Conservation (phyloP, 2,329 filamentous ascomycete species). For the Sphaerulina musiva region DNA sequence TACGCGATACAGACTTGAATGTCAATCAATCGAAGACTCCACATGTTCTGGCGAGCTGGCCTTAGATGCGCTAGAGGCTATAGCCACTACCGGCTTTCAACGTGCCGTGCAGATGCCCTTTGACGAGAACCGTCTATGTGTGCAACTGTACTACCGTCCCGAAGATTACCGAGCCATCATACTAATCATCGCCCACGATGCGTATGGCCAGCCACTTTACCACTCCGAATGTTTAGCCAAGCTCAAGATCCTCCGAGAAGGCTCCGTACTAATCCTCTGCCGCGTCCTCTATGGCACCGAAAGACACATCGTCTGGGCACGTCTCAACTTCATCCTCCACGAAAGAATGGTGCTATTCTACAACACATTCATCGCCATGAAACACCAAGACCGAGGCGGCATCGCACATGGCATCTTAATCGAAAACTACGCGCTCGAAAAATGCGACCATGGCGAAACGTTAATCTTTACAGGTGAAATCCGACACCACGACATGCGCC, state of each 20-base stretch:
- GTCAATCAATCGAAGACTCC: constrained; percentile 19
- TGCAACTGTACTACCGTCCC: constrained; percentile 42
- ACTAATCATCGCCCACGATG: constrained; percentile 44
- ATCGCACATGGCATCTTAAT: constrained; percentile 35
- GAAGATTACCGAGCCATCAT: constrained; percentile 49
- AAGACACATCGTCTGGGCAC: constrained; percentile 44
- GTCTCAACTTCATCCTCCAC: constrained; percentile 49
- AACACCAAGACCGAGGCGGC: constrained; percentile 46
- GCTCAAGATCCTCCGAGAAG: constrained; percentile 38
- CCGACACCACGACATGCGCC: constrained; percentile 46
- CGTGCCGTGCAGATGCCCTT: constrained; percentile 42
- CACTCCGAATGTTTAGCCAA: constrained; percentile 49
- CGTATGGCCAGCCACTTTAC: constrained; percentile 36
- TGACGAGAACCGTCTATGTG: constrained; percentile 39
- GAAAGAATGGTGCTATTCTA: constrained; percentile 55
- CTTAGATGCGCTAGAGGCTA: constrained; percentile 18
- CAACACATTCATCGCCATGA: constrained; percentile 52
- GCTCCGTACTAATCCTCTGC: constrained; percentile 36
- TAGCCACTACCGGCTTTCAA: constrained; percentile 36
- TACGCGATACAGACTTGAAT: constrained; percentile 33
- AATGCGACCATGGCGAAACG: constrained; percentile 34
- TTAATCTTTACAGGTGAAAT: constrained; percentile 50
- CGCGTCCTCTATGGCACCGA: constrained; percentile 23
- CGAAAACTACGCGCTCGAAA: constrained; percentile 45
- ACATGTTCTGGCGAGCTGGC: constrained; percentile 22